A percentile compares a stretch with the other conserved stretches of the same genome.
Conservation (phyloP, 257 asterid species). For the Solanum etuberosum region DNA sequence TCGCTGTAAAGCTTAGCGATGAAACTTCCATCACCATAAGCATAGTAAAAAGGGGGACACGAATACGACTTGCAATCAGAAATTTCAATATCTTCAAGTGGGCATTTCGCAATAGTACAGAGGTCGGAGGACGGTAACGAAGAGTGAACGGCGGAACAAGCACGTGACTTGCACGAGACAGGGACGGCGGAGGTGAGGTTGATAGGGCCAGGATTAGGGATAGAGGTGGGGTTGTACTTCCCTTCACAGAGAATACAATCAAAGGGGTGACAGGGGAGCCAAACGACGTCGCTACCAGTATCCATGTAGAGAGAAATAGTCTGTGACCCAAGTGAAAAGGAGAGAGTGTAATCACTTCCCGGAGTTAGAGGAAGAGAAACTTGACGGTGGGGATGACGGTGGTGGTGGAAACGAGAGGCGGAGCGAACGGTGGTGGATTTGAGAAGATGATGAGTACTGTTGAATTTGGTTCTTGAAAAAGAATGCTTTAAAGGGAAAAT, state of each 20-base stretch:
- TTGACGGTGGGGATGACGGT: slow-evolving; percentile 30
- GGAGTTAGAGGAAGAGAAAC: slow-evolving; percentile 82
- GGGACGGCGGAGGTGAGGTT: slow-evolving; percentile 48
- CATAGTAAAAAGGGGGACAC: slow-evolving; percentile 83
- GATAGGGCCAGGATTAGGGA: slow-evolving; percentile 53
- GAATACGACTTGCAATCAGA: slow-evolving; percentile 36
- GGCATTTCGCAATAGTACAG: slow-evolving; percentile 73
- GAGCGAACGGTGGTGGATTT: slow-evolving; percentile 62
- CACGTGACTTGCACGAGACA: slow-evolving; percentile 47
- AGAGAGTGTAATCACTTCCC: slow-evolving; percentile 75
- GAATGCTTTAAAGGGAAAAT: slow-evolving; percentile 64
- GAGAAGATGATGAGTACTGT: slow-evolving; percentile 66
- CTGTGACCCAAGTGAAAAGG: slow-evolving; percentile 61
- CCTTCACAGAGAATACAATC: slow-evolving; percentile 88
- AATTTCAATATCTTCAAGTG: slow-evolving; percentile 62
- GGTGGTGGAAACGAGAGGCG: slow-evolving; percentile 51
- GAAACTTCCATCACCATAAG: slow-evolving; percentile 96
- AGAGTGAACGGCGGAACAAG: slow-evolving; percentile 72
- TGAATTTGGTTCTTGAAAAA: slow-evolving; percentile 34
- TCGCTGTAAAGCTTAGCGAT: slow-evolving; percentile 48
- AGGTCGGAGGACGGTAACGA: slow-evolving; percentile 60
- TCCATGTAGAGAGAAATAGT: slow-evolving; percentile 80
- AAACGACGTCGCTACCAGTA: slow-evolving; percentile 92
- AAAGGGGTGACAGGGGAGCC: slow-evolving; percentile 94
- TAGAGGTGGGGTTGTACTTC: slow-evolving; percentile 40